A percentile compares a stretch with the other conserved stretches of the same genome.
phyloP scores from a whole-genome alignment of 2,329 filamentous ascomycete genomes.

The Fusarium drepaniforme region DNA sequence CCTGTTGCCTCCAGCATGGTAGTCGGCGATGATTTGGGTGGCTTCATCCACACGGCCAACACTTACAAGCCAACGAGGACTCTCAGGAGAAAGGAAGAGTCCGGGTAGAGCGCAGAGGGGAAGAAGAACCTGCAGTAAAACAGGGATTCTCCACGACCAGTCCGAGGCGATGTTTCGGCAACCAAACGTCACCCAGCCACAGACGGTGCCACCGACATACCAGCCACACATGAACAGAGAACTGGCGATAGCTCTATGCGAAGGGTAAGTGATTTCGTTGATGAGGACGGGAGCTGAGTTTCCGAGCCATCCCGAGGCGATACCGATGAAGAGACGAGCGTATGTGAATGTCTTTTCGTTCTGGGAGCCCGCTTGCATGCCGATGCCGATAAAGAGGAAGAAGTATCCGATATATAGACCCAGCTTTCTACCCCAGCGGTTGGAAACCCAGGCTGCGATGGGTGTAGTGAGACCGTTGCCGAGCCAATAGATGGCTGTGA shows the following conservation, averaged over 20 bases:
- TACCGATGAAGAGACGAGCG: constrained; percentile 27
- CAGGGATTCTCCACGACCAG: constrained; percentile 44
- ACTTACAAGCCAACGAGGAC: constrained; percentile 48
- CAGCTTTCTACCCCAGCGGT: constrained; percentile 23
- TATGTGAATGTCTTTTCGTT: constrained; percentile 33
- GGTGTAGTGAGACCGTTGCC: constrained; percentile 36
- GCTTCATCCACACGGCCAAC: constrained; percentile 50
- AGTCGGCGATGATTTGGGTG: constrained; percentile 50
- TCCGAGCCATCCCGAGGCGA: constrained; percentile 26
- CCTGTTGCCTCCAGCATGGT: constrained; percentile 55
- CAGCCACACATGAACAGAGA: constrained; percentile 34
- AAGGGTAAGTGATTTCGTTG: constrained; percentile 32
- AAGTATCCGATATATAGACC: constrained; percentile 29
- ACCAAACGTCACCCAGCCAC: constrained; percentile 33
- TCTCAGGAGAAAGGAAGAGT: constrained; percentile 52
- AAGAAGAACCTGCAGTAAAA: constrained; percentile 35
- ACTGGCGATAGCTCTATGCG: constrained; percentile 26
- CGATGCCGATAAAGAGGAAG: constrained; percentile 28
- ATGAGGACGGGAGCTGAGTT: constrained; percentile 29
- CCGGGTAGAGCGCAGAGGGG: constrained; percentile 37
- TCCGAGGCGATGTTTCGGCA: constrained; percentile 29
- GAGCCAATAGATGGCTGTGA: constrained; percentile 42
- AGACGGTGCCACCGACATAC: constrained; percentile 35
- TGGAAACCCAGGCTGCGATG: constrained; percentile 31
- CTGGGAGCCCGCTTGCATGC: constrained; percentile 24